Base-by-base conservation (phyloP, 495 filamentous ascomycete genomes). In the Acidiella bohemica region DNA sequence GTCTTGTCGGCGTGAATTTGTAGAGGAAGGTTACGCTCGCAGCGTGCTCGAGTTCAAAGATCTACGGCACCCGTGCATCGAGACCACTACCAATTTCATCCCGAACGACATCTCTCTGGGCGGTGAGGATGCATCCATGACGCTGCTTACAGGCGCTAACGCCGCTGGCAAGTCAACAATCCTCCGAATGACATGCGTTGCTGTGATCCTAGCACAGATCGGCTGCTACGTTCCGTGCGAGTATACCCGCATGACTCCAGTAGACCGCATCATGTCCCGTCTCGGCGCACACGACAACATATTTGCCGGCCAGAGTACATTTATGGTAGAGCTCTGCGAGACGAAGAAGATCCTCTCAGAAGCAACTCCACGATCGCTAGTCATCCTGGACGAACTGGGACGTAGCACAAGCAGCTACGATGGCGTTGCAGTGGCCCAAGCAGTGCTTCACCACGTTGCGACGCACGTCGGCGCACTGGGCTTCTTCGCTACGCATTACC, bases 221-320 rank as follows among this genome's bases (percentile, higher is more conserved):
- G 90, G 90, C 44, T 94, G 87, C 62, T 83, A 93, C 51, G 74
- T 99, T 3, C 90, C 90, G 14, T 84, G 80, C 49, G 62, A 67
- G 20, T 82, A 83, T 5, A 88, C 90, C 8, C 73, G 68, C n/a
- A 64, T 99, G 22, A 96, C 92, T 0, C 86, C 90, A 0, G 71
- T 88, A 21, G 92, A 99, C 58, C 82, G 90, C 30, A 96, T 99
- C 67, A 99, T 99, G 92, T 94, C 86, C 4, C 85, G 92, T 17
- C 80, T 99, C 0, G 92, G 92, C 11, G 92, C 92, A 33, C 93
- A 96, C 55, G 90, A 99, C 70, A 94, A 95, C 61, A 96, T 99
- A 57, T 95, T 99, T 55, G 92, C 88, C 18, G 84, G 88, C 2
- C 92, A 99, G 61, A 86, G 80, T 17, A 99, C 90, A 21, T 99